phyloP scores from a whole-genome alignment of 2,329 filamentous ascomycete genomes.

The Diaporthe nobilis region DNA sequence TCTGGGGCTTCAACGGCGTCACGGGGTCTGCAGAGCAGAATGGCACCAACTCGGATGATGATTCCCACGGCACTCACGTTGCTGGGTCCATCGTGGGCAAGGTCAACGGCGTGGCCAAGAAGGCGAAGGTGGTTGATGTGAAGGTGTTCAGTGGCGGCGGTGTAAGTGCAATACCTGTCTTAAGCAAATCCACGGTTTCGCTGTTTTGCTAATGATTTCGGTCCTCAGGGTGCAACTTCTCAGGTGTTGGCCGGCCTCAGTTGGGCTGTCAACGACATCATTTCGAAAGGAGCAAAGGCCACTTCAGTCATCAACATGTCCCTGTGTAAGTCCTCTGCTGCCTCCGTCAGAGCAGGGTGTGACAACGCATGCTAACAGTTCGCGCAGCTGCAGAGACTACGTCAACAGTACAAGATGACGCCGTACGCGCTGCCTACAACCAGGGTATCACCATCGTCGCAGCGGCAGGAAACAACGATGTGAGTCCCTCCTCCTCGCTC shows the following conservation, averaged over 20 bases:
- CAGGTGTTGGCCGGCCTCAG: slow-evolving; percentile 5
- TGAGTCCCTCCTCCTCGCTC: not conserved
- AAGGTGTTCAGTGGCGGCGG: not conserved
- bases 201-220: not conserved
- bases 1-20: slow-evolving; percentile 19
- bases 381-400: not conserved
- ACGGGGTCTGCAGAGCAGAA: slow-evolving; percentile 4
- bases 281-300: slow-evolving; percentile 3
- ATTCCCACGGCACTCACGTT: slow-evolving; percentile 17
- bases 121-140: slow-evolving; percentile 13
- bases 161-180: not conserved
- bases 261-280: slow-evolving; percentile 18
- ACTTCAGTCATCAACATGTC: slow-evolving; percentile 27
- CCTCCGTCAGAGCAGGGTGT: no score
- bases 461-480: slow-evolving; percentile 13
- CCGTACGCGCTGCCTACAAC: not conserved
- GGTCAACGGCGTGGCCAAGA: slow-evolving; percentile 20
- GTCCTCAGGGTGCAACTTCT: not conserved
- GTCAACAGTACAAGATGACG: not conserved
- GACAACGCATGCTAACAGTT: not conserved
- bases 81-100: slow-evolving; percentile 20
- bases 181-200: not conserved
- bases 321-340: not conserved
- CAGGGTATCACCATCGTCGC: slow-evolving; percentile 7
- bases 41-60: slow-evolving; percentile 15